Evolutionary conservation across 1,284 basidiomycete genomes (phyloP).

Genomic region (Cystobasidium slooffiae): DNA sequence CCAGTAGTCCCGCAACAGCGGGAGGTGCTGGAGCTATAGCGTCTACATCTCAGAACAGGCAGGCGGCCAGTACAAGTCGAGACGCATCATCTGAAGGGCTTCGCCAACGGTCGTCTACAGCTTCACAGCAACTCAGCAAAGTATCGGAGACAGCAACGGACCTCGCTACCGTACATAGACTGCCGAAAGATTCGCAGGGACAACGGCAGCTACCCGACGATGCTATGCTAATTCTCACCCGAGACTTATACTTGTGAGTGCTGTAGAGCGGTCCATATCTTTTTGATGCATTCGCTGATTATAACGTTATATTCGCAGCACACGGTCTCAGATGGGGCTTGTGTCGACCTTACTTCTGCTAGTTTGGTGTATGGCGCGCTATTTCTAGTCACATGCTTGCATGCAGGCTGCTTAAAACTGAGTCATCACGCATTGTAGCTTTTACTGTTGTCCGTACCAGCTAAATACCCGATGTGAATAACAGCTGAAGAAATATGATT

Average conservation of each 20-base stretch:
- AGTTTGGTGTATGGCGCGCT: slow-evolving; percentile 20
- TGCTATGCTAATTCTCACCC: slow-evolving; percentile 52
- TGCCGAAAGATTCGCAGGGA: slow-evolving; percentile 9
- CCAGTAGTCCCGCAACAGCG: not conserved
- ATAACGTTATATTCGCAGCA: not conserved
- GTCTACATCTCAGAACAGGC: not conserved
- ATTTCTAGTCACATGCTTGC: not conserved
- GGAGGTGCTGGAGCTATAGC: not conserved
- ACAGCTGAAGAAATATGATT: too few relatives aligned
- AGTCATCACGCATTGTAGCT: not conserved
- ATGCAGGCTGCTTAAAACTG: not conserved
- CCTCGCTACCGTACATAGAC: slow-evolving; percentile 14
- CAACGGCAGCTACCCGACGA: slow-evolving; percentile 45
- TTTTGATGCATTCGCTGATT: not conserved
- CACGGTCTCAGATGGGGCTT: slow-evolving; percentile 39
- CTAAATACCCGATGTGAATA: too few relatives aligned
- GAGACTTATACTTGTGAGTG: slow-evolving; percentile 51
- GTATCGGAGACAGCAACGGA: slow-evolving; percentile 11
- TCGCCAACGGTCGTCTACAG: not conserved
- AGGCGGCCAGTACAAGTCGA: not conserved
- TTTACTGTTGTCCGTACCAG: too few relatives aligned
- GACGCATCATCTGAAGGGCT: not conserved
- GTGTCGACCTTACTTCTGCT: slow-evolving; percentile 13
- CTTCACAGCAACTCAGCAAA: slow-evolving; percentile 6
- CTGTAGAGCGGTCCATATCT: slow-evolving; percentile 4